These are phyloP conservation scores for Quercus parvula DNA, from an alignment of 306 rosid species.

Conservation along the genomic window DNA sequence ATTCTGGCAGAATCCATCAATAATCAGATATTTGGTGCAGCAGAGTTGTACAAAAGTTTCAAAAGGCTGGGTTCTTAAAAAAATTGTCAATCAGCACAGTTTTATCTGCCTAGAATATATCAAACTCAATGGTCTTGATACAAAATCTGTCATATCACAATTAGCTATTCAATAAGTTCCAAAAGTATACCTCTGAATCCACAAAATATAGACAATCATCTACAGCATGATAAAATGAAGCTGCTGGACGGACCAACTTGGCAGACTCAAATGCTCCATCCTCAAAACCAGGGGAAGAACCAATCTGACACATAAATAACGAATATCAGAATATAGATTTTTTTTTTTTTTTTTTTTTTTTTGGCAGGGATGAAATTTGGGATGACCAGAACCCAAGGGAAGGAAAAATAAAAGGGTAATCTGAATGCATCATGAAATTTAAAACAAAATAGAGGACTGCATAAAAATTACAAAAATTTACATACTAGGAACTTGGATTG, in stretches of 20 bases:
- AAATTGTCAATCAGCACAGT: background rate
- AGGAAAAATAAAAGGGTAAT: background rate
- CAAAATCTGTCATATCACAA: background rate
- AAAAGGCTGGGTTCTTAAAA: background rate
- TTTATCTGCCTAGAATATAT: background rate
- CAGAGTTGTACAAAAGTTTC: background rate
- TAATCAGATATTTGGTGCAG: background rate
- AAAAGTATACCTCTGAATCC: conserved; percentile 83
- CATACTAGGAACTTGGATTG: background rate
- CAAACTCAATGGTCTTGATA: background rate
- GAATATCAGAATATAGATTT: background rate
- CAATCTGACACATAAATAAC: conserved; percentile 55
- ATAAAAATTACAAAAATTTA: background rate
- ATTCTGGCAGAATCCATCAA: background rate
- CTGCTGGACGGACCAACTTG: conserved; percentile 82
- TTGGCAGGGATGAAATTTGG: too few relatives aligned
- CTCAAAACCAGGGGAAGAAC: conserved; percentile 92
- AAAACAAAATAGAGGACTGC: background rate
- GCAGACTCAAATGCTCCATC: conserved; percentile 87
- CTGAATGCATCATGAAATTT: background rate
- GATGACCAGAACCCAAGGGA: background rate
- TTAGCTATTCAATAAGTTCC: background rate
- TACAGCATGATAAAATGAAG: conserved; percentile 60
- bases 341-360: background rate
- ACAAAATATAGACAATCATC: conserved; percentile 81